Evolutionary conservation across 73 alveolate species (phyloP).

Genomic region (Paraurostyla sp.): DNA sequence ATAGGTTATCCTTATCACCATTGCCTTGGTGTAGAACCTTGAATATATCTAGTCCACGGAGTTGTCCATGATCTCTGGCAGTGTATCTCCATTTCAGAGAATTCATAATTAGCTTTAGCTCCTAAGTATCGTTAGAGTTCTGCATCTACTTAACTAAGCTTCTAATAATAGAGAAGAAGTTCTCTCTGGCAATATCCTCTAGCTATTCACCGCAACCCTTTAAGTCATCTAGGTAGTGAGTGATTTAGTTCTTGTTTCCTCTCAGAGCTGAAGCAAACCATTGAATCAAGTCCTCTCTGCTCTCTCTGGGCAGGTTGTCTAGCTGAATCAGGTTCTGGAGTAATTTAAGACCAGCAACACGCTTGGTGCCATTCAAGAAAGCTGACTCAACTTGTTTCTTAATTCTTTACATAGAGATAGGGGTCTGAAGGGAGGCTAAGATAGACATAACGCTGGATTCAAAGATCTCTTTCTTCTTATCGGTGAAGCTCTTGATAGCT

Average conservation of each 20-base stretch:
- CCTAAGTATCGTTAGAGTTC: conserved; percentile 36
- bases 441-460: conserved; percentile 62
- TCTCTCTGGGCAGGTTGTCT: conserved; percentile 21
- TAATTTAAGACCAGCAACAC: conserved; percentile 71
- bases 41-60: conserved; percentile 54
- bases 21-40: conserved; percentile 68
- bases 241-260: conserved; percentile 54
- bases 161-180: conserved; percentile 58
- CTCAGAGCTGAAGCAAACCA: conserved; percentile 78
- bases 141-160: conserved; percentile 54
- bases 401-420: conserved; percentile 62
- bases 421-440: conserved; percentile 72
- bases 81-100: conserved; percentile 76
- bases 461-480: conserved; percentile 56
- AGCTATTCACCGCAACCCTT: conserved; percentile 72
- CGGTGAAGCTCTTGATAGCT: conserved; percentile 65
- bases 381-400: conserved; percentile 68
- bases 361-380: conserved; percentile 57
- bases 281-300: conserved; percentile 24
- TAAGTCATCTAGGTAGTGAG: conserved; percentile 68
- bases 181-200: conserved; percentile 57
- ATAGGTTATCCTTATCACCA: conserved; percentile 33
- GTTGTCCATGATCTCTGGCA: conserved; percentile 69
- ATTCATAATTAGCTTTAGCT: conserved; percentile 59
- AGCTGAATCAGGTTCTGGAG: conserved; percentile 20